Evolutionary conservation across 495 filamentous ascomycete genomes (phyloP), one percentile per base, ranked within the genome.

Genomic region (Aspergillus heteromorphus): DNA sequence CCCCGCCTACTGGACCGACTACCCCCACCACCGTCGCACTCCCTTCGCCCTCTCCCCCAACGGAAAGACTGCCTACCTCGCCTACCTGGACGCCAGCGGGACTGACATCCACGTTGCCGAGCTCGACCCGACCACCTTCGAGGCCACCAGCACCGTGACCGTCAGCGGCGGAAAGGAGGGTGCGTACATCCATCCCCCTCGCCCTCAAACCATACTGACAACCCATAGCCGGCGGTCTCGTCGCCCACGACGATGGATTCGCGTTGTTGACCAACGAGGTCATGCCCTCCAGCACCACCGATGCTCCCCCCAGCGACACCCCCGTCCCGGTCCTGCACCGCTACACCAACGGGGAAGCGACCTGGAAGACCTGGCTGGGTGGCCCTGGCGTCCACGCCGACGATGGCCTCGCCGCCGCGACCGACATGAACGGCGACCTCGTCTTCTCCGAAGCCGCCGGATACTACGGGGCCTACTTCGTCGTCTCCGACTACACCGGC

Each of bases 191-290:
- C 14, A n/a, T 21, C 14, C 9, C 27, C 16, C n/a, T n/a, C n/a
- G n/a, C n/a, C n/a, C n/a, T n/a, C n/a, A n/a, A 29, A 30, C 18
- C 27, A 11, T 20, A 45, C 19, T 45, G 16, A 34, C 41, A 27
- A 48, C 5, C 27, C 19, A 7, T 13, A 70, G 79, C 76, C n/a
- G 75, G 76, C 23, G 79, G 79, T 41, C 69, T 82, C 13, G 74
- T 81, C 16, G 79, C 79, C 40, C 77, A 79, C 51, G 70, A 79
- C 52, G 78, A 83, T 57, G 79, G 78, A 11, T 83, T 83, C 61
- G 77, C 79, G 11, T 60, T 81, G 6, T 59, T 83, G 48, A 76
- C 75, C 50, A 80, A 76, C 63, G 71, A 77, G 52, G 65, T 69
- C 16, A 68, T 76, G 56, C 72, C 74, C 1, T 71, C 73, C 9